These are phyloP conservation scores for Ceratobasidium papillatum DNA, from an alignment of 1,284 basidiomycete genomes.

Conservation along the genomic window DNA sequence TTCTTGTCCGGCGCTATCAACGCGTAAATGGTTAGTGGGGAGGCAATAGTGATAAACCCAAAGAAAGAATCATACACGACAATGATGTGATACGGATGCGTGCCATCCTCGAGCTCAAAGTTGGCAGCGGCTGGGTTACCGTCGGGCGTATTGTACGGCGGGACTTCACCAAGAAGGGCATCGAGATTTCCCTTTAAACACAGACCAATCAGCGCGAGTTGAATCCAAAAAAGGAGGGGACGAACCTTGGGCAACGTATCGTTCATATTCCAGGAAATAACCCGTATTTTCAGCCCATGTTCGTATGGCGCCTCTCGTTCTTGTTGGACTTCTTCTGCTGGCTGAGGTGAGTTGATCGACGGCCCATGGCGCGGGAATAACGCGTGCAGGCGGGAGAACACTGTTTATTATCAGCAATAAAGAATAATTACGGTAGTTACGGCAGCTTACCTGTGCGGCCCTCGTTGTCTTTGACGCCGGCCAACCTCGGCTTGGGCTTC, in stretches of 20 bases:
- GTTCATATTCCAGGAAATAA: slow-evolving; percentile 79
- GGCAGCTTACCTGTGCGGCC: slow-evolving; percentile 6
- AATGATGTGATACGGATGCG: slow-evolving; percentile 82
- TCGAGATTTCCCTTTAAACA: slow-evolving; percentile 77
- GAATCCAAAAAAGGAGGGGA: slow-evolving; percentile 16
- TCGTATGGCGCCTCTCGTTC: slow-evolving; percentile 48
- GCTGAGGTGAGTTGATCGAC: slow-evolving; percentile 35
- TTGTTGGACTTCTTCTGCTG: slow-evolving; percentile 38
- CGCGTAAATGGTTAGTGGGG: slow-evolving; percentile 15
- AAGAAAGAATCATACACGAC: slow-evolving; percentile 65
- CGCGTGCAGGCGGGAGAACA: slow-evolving; percentile 52
- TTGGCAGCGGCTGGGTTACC: slow-evolving; percentile 50
- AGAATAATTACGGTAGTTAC: not conserved
- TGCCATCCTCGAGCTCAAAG: slow-evolving; percentile 58
- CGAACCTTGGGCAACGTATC: slow-evolving; percentile 74
- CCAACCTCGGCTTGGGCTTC: slow-evolving; percentile 17
- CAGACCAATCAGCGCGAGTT: slow-evolving; percentile 14
- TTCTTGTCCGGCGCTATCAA: slow-evolving; percentile 77
- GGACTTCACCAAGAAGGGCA: slow-evolving; percentile 75
- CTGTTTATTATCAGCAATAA: slow-evolving; percentile 41
- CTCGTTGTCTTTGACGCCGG: not conserved
- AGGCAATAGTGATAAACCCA: slow-evolving; percentile 1
- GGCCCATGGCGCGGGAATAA: slow-evolving; percentile 52
- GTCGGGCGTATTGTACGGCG: slow-evolving; percentile 55
- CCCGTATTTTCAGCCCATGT: slow-evolving; percentile 58